These are phyloP conservation scores for Sphaerobolus stellatus DNA, from an alignment of 1,284 basidiomycete species.

Conservation along the genomic window DNA sequence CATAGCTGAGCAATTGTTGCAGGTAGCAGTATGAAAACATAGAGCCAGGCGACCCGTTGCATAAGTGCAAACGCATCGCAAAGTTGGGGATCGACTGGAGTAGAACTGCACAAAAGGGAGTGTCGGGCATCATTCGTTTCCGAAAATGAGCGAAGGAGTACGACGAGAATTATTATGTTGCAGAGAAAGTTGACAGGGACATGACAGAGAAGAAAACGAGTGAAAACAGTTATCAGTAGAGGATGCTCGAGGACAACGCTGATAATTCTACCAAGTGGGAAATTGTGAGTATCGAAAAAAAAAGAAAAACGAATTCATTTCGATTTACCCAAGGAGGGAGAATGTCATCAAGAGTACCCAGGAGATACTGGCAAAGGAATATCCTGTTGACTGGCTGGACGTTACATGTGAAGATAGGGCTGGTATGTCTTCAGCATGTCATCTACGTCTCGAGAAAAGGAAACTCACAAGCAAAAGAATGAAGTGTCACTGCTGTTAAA, in stretches of 20 bases:
- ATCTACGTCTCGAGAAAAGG: not conserved
- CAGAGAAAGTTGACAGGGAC: slow-evolving; percentile 1
- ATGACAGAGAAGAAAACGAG: slow-evolving; percentile 4
- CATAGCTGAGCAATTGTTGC: not conserved
- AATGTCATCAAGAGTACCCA: not conserved
- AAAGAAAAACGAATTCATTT: not conserved
- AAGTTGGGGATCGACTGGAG: not conserved
- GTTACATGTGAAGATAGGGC: slow-evolving; percentile 2
- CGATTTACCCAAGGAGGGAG: slow-evolving; percentile 6
- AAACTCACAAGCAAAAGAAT: slow-evolving; percentile 7
- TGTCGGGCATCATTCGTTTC: not conserved
- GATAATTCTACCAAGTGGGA: slow-evolving; percentile 1
- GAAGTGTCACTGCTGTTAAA: slow-evolving; percentile 5
- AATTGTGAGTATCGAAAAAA: not conserved
- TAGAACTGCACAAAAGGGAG: not conserved
- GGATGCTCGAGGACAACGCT: slow-evolving; percentile 6
- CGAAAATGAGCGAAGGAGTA: slow-evolving; percentile 1
- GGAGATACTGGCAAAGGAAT: slow-evolving; percentile 1
- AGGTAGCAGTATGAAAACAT: slow-evolving; percentile 4
- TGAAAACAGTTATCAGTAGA: not conserved
- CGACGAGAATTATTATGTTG: slow-evolving; percentile 1
- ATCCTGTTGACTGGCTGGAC: slow-evolving; percentile 1
- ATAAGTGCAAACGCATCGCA: not conserved
- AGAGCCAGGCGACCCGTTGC: not conserved
- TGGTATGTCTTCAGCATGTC: not conserved